Evolutionary conservation across 257 asterid species (phyloP).

Genomic region (Avicennia marina): DNA sequence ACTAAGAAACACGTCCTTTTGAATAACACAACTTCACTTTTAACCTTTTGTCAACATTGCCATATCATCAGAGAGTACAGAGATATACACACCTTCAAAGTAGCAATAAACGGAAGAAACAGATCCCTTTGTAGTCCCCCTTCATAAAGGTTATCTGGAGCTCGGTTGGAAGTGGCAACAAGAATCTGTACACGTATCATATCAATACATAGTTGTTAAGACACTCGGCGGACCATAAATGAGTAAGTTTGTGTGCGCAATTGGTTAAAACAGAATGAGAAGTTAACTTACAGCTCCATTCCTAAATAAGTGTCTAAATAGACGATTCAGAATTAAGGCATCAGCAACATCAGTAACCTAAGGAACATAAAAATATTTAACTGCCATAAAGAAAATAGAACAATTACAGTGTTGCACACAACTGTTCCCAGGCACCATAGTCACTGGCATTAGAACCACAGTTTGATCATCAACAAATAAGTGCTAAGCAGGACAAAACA

Average conservation of each 20-base stretch:
- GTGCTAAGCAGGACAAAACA: no score
- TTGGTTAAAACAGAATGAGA: neutral
- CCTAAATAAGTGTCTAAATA: slow-evolving; percentile 66
- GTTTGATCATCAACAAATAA: no score
- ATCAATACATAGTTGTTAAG: neutral
- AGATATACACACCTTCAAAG: slow-evolving; percentile 49
- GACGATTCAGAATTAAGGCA: slow-evolving; percentile 80
- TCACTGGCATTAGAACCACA: no score
- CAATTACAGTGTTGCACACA: neutral
- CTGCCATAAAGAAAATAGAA: neutral
- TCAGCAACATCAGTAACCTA: slow-evolving; percentile 94
- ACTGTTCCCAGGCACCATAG: no score
- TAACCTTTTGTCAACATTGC: slow-evolving; percentile 11
- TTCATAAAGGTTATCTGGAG: slow-evolving; percentile 85
- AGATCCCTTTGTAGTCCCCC: slow-evolving; percentile 88
- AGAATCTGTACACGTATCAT: slow-evolving; percentile 47
- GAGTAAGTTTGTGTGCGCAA: neutral
- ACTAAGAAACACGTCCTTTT: no score
- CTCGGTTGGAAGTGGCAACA: slow-evolving; percentile 85
- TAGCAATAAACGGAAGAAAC: slow-evolving; percentile 77
- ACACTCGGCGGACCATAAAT: slow-evolving; percentile 4
- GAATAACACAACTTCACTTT: neutral
- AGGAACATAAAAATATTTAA: slow-evolving; percentile 11
- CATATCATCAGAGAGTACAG: neutral
- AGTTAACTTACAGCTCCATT: slow-evolving; percentile 69